Evolutionary conservation across 2,329 filamentous ascomycete species (phyloP).

Genomic region (Leptographium wingfieldii): DNA sequence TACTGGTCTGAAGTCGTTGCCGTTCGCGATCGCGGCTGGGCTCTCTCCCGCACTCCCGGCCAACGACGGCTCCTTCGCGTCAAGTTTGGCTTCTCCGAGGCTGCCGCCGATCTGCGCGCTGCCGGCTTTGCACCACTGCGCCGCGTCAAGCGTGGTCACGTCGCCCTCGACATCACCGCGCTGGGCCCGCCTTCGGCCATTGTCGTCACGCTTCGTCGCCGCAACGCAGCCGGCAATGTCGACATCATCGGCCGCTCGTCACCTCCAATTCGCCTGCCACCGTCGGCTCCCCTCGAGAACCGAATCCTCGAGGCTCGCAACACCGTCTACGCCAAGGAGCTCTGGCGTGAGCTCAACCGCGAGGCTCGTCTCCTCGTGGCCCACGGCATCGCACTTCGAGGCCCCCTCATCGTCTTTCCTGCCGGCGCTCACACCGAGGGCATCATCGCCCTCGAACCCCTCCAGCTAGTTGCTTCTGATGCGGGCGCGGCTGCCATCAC

Average conservation of each 20-base stretch:
- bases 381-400: constrained; percentile 55
- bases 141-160: constrained; percentile 59
- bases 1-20: constrained; percentile 84
- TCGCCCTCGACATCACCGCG: constrained; percentile 56
- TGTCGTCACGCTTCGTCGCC: constrained; percentile 5
- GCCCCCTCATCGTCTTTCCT: constrained; percentile 42
- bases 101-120: constrained; percentile 45
- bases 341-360: constrained; percentile 79
- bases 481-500: not conserved
- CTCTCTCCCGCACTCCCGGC: constrained; percentile 62
- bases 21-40: constrained; percentile 77
- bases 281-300: constrained; percentile 49
- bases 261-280: constrained; percentile 37
- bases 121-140: constrained; percentile 73
- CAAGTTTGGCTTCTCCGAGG: constrained; percentile 78
- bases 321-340: constrained; percentile 69
- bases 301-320: constrained; percentile 65
- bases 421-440: constrained; percentile 43
- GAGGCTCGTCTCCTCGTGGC: constrained; percentile 65
- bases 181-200: constrained; percentile 28
- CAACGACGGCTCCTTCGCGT: constrained; percentile 68
- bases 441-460: constrained; percentile 53
- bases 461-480: constrained; percentile 30
- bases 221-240: constrained; percentile 32
- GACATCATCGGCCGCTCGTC: constrained; percentile 43